These are phyloP conservation scores for Phlebopus sp. DNA, from an alignment of 1,284 basidiomycete species.

Conservation along the genomic window DNA sequence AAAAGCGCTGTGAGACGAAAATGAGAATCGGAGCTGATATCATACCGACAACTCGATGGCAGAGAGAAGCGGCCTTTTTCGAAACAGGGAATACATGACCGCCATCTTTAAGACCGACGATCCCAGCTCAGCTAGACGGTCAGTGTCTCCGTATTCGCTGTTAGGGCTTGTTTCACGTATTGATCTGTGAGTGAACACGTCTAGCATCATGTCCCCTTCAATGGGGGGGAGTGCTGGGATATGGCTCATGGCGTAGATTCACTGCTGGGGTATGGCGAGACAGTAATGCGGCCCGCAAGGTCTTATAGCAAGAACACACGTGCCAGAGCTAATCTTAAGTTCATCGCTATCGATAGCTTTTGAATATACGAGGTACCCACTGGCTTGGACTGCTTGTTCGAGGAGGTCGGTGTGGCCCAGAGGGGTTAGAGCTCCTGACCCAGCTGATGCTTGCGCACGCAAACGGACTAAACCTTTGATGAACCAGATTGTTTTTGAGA, in stretches of 20 bases:
- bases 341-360: background rate
- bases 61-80: conserved; percentile 38
- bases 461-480: no score
- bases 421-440: no score
- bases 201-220: conserved; percentile 49
- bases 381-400: no score
- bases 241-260: conserved; percentile 6
- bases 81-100: conserved; percentile 43
- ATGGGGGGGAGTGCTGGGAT: conserved; percentile 43
- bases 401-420: no score
- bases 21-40: background rate
- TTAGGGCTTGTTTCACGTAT: conserved; percentile 10
- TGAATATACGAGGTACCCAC: background rate
- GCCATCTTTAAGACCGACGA: conserved; percentile 41
- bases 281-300: background rate
- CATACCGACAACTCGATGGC: conserved; percentile 42
- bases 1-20: conserved; percentile 1
- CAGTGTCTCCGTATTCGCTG: conserved; percentile 43
- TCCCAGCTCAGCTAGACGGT: conserved; percentile 50
- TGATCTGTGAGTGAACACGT: conserved; percentile 47
- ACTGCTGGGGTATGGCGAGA: background rate
- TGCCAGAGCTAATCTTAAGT: background rate
- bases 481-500: no score
- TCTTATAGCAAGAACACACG: background rate
- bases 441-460: no score